These are phyloP conservation scores for Mycena epipterygia DNA, from an alignment of 768 basidiomycete species.

Conservation along the genomic window DNA sequence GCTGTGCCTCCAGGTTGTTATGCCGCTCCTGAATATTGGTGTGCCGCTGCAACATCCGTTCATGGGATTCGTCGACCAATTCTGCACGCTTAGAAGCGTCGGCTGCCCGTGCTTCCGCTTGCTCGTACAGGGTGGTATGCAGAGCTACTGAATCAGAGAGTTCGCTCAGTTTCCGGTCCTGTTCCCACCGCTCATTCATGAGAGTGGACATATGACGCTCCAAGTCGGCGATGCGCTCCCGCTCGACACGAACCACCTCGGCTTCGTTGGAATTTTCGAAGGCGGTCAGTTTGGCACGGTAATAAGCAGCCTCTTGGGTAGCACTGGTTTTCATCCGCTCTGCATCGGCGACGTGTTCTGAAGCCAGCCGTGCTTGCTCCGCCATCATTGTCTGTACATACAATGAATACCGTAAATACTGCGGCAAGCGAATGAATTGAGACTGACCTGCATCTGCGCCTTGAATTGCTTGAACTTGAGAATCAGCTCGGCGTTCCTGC, in stretches of 20 bases:
- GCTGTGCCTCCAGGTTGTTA: slow-evolving; percentile 67
- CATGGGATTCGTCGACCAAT: slow-evolving; percentile 76
- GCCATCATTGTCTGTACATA: slow-evolving; percentile 72
- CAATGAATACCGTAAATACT: slow-evolving; percentile 10
- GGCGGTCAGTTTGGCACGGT: slow-evolving; percentile 94
- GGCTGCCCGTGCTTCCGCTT: slow-evolving; percentile 82
- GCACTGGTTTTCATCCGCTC: slow-evolving; percentile 84
- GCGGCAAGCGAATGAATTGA: slow-evolving; percentile 11
- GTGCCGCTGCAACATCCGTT: slow-evolving; percentile 72
- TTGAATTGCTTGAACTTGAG: slow-evolving; percentile 91
- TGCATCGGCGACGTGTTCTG: slow-evolving; percentile 83
- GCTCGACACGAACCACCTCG: slow-evolving; percentile 81
- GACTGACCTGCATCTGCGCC: slow-evolving; percentile 84
- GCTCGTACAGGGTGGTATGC: slow-evolving; percentile 82
- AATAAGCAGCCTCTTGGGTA: slow-evolving; percentile 94
- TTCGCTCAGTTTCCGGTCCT: slow-evolving; percentile 81
- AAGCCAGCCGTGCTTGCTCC: slow-evolving; percentile 82
- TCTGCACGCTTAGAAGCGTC: slow-evolving; percentile 86
- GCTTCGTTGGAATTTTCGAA: slow-evolving; percentile 77
- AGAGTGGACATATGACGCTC: slow-evolving; percentile 77
- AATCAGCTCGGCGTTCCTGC: slow-evolving; percentile 75
- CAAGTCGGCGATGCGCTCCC: slow-evolving; percentile 80
- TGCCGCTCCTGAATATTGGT: slow-evolving; percentile 78
- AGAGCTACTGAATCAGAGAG: slow-evolving; percentile 79
- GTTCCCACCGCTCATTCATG: slow-evolving; percentile 71